Evolutionary conservation across 306 rosid species (phyloP).

Genomic region (Gastrolobium bilobum): DNA sequence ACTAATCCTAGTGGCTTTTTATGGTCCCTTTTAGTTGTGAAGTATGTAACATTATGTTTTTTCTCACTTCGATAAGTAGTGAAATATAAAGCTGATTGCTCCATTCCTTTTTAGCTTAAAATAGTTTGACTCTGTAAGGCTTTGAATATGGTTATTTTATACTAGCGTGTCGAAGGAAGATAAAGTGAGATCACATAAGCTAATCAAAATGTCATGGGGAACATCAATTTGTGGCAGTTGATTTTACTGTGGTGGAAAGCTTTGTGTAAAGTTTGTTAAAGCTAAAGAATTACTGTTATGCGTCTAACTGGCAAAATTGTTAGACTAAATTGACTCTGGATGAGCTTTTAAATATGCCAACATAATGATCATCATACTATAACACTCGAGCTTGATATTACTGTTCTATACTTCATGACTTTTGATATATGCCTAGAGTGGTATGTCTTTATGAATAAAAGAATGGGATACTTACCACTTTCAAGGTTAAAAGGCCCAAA

Average conservation of each 20-base stretch:
- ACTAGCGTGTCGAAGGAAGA: neutral
- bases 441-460: slow-evolving; percentile 22
- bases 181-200: slow-evolving; percentile 11
- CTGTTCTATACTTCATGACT: slow-evolving; percentile 25
- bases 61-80: neutral
- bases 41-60: neutral
- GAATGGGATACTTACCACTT: slow-evolving; percentile 1
- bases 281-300: neutral
- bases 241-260: slow-evolving; percentile 15
- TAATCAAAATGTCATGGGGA: slow-evolving; percentile 18
- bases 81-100: slow-evolving; percentile 10
- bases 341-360: slow-evolving; percentile 15
- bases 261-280: slow-evolving; percentile 1
- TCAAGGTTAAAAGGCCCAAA: slow-evolving; percentile 29
- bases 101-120: slow-evolving; percentile 20
- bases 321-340: slow-evolving; percentile 28
- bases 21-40: slow-evolving; percentile 4
- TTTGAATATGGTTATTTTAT: neutral
- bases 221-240: neutral
- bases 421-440: neutral
- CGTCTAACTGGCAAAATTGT: neutral
- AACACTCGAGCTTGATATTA: neutral
- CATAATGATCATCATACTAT: slow-evolving; percentile 4
- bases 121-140: neutral
- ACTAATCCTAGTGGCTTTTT: neutral